Evolutionary conservation across 1,139 yeast species (phyloP), one percentile per base, ranked within the genome.

Genomic region (Meyerozyma smithsonii): DNA sequence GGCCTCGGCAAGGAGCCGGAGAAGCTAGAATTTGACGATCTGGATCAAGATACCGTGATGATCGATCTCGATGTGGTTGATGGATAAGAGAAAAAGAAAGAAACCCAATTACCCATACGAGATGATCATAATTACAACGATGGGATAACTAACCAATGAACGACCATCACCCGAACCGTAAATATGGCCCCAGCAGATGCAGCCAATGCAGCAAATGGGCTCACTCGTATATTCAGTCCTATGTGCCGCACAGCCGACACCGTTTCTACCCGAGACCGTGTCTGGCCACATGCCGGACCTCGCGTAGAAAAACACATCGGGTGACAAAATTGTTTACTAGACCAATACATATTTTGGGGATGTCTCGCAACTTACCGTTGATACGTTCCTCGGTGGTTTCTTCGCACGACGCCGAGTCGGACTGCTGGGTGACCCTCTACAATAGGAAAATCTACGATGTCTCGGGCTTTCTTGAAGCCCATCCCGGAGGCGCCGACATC

Each of bases 401-500:
- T 20, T 51, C 58, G 32, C 94, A 85, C 59, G 66, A 66, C 55
- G 61, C 69, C 8, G 60, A 59, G 18, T 57, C 63, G 20, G 82
- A 84, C 48, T 81, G 87, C 49, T 85, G 95, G 86, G 95, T 90
- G 38, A 77, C 95, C 2, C 65, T 89, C 19, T 67, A 83, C 61
- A 52, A 63, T 45, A 72, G 96, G 54, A 87, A 86, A 54, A 80
- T 92, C 32, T 90, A 89, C 58, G 79, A 92, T 58, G 89, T 90
- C 37, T 82, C 92, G 0, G 74, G 65, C 6, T 92, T 89, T 52
- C 56, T 89, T 35, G 83, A 81, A 28, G 90, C 84, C 51, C 96
- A 89, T 59, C 96, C 97, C 0, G 96, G 86, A 41, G 97, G 96
- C 12, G 79, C 76, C 4, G 90, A 87, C 41, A 57, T 85, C 32